Base-by-base conservation (phyloP, 129 eudicot genomes). In the Flaveria sonorensis region DNA sequence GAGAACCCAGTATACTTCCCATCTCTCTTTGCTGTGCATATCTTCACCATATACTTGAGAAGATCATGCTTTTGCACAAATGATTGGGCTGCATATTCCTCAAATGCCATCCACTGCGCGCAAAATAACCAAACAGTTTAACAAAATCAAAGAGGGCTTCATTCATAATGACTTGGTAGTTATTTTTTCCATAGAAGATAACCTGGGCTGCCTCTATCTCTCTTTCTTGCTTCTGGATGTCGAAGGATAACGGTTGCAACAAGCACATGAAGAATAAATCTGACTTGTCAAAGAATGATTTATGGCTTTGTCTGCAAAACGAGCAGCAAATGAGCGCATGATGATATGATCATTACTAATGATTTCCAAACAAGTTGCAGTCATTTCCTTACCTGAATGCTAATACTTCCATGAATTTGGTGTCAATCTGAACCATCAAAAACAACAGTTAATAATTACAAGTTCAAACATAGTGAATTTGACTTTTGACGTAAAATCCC, bases 171-270 rank as follows among this genome's bases (percentile, higher is more conserved):
- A 16, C 68, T 57, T 59, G 7, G 43, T 42, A 20, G 68, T 28
- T 13, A 3, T 74, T 21, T 23, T 10, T 4, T 18, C 39, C 51
- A 16, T 18, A 51, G 83, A 48, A 63, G 8, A 75, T 69, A 71
- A 92, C 98, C 96, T 88, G 85, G 55, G 98, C 98, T 59, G 96
- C 94, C 86, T 89, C 94, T 68, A 92, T 86, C 76, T 92, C 98
- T 69, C 83, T 64, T 80, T 90, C 98, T 83, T 92, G 96, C 70
- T 51, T 79, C 82, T 87, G 85, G 77, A 92, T 90, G 85, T 90
- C 76, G 23, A 77, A 76, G 70, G 96, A 90, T 21, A 88, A 78
- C 6, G 98, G 96, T 68, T 90, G 83, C 84, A 92, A 60, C 96
- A 90, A 77, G 84, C 96, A 93, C 76, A 90, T 81, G 71, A 90